Evolutionary conservation across 1,284 basidiomycete genomes (phyloP).

Genomic region (Cryptococcus sp.): DNA sequence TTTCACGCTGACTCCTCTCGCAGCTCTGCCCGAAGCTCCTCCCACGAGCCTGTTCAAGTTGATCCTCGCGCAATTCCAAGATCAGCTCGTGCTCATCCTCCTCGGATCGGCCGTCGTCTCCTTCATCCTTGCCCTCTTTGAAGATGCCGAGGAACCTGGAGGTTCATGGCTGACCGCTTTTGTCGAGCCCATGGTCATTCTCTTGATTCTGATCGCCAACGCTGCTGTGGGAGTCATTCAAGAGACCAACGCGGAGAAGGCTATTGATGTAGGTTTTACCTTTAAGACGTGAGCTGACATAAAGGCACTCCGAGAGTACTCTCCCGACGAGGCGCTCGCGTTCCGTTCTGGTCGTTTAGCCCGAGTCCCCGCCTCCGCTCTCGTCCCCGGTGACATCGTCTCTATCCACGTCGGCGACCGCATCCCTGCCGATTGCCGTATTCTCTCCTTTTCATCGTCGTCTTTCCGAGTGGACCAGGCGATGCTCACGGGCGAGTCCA

Average conservation of each 20-base stretch:
- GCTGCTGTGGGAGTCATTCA: conserved; percentile 93
- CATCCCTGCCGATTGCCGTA: conserved; percentile 87
- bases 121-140: conserved; percentile 82
- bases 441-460: conserved; percentile 78
- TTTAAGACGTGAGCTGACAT: not conserved
- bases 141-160: conserved; percentile 64
- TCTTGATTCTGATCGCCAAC: conserved; percentile 90
- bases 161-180: conserved; percentile 70
- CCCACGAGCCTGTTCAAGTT: conserved; percentile 89
- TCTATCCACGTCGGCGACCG: conserved; percentile 88
- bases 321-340: conserved; percentile 92
- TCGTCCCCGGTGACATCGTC: conserved; percentile 92
- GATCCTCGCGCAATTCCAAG: conserved; percentile 96
- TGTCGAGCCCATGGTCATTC: conserved; percentile 88
- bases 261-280: conserved; percentile 78
- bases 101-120: conserved; percentile 88
- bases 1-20: not conserved
- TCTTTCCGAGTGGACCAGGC: conserved; percentile 93
- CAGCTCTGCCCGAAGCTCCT: conserved; percentile 86
- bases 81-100: conserved; percentile 91
- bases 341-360: conserved; percentile 70
- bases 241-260: conserved; percentile 90
- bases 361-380: conserved; percentile 76
- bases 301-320: conserved; percentile 90
- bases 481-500: conserved; percentile 88